Evolutionary conservation across 202 grass and related monocot species (phyloP).

Genomic region (Carex arenaria): DNA sequence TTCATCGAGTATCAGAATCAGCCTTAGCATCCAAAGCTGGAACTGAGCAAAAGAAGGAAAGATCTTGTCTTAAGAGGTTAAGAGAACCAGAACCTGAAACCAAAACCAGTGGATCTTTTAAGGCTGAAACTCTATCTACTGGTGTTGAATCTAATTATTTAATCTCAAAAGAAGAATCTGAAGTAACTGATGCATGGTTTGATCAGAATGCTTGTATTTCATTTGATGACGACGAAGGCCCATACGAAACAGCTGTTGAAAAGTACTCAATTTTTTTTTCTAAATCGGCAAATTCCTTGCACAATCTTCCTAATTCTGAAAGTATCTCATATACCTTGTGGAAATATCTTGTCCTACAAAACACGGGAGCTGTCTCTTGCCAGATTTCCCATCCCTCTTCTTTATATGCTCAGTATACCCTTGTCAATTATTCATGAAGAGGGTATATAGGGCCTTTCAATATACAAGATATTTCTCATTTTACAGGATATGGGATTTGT

Average conservation of each 20-base stretch:
- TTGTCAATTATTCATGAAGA: neutral
- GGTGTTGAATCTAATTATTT: conserved; percentile 20
- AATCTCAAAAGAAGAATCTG: conserved; percentile 43
- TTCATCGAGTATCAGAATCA: conserved; percentile 82
- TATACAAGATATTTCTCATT: neutral
- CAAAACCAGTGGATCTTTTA: conserved; percentile 43
- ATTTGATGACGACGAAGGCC: conserved; percentile 90
- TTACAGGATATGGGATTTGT: neutral
- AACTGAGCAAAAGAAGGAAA: conserved; percentile 56
- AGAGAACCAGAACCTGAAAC: conserved; percentile 76
- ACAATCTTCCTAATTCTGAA: neutral
- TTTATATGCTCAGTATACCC: neutral
- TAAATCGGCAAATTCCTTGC: neutral
- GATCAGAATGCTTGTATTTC: conserved; percentile 69
- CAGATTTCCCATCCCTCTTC: neutral
- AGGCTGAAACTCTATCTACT: conserved; percentile 25
- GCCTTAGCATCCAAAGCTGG: conserved; percentile 44
- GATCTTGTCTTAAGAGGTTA: conserved; percentile 51
- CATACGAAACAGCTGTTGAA: conserved; percentile 88
- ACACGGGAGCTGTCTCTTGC: neutral
- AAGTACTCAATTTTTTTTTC: conserved; percentile 41
- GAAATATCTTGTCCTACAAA: neutral
- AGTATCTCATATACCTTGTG: neutral
- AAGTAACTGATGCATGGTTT: conserved; percentile 42
- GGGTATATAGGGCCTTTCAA: neutral